Evolutionary conservation across 352 stramenopile genomes (phyloP).

Genomic region (Globisporangium sylvaticum): DNA sequence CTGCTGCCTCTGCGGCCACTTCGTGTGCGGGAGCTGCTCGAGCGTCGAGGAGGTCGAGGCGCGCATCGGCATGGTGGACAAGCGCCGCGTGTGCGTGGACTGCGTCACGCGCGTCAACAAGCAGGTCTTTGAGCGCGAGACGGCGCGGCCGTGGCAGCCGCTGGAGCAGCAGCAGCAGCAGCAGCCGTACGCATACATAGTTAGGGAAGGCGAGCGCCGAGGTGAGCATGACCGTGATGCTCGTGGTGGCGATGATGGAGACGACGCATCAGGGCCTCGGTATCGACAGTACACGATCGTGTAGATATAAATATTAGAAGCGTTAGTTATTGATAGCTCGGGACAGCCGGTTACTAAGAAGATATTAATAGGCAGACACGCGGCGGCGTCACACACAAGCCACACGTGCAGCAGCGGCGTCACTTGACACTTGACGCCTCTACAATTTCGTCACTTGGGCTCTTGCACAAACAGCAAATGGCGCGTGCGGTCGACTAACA

Average conservation of each 20-base stretch:
- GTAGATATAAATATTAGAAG: neutral
- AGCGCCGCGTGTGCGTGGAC: conserved; percentile 33
- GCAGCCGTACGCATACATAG: neutral
- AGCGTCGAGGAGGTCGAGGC: conserved; percentile 34
- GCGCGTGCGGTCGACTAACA: neutral
- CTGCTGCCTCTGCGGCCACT: conserved; percentile 36
- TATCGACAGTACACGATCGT: conserved; percentile 11
- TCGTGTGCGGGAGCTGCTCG: conserved; percentile 35
- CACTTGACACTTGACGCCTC: neutral
- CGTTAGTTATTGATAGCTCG: neutral
- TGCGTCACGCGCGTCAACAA: conserved; percentile 29
- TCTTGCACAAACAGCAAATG: neutral
- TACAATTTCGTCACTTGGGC: neutral
- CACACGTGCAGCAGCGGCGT: too few relatives aligned
- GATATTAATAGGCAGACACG: neutral
- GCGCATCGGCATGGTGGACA: conserved; percentile 35
- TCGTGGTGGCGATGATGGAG: neutral
- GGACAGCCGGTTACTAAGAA: neutral
- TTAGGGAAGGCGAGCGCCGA: too few relatives aligned
- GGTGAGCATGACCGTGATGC: neutral
- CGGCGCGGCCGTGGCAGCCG: neutral
- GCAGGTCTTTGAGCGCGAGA: conserved; percentile 24
- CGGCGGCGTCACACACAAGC: too few relatives aligned
- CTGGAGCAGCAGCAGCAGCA: neutral
- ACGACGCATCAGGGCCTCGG: neutral